phyloP scores from a whole-genome alignment of 495 filamentous ascomycete species.

The Collariella sp. region DNA sequence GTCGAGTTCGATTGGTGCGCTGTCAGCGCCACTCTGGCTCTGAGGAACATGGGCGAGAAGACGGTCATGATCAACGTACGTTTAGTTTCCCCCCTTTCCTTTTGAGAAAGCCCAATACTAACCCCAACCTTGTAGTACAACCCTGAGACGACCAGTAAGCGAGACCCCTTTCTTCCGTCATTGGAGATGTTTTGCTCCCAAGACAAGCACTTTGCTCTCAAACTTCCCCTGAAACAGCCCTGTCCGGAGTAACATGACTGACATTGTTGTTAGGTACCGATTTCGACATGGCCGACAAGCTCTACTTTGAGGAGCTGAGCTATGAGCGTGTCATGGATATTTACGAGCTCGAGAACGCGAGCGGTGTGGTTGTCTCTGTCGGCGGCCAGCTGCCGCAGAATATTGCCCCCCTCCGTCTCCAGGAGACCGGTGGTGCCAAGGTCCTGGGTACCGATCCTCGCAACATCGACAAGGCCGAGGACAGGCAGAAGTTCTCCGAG shows the following conservation, averaged over 20 bases:
- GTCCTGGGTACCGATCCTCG: slow-evolving; percentile 84
- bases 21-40: slow-evolving; percentile 81
- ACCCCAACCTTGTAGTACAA: slow-evolving; percentile 49
- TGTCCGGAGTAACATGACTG: no score
- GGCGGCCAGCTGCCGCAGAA: slow-evolving; percentile 96
- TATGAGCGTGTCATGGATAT: slow-evolving; percentile 99
- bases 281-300: slow-evolving; percentile 86
- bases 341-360: slow-evolving; percentile 82
- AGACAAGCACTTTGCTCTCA: no score
- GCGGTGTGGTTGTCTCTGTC: slow-evolving; percentile 88
- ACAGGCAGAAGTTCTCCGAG: slow-evolving; percentile 95
- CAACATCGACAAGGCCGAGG: slow-evolving; percentile 95
- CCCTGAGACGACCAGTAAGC: no score
- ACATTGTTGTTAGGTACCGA: no score
- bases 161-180: no score
- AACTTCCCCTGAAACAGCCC: no score
- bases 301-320: slow-evolving; percentile 95
- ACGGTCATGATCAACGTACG: slow-evolving; percentile 89
- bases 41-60: slow-evolving; percentile 87
- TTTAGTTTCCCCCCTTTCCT: slow-evolving; percentile 1
- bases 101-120: slow-evolving; percentile 10
- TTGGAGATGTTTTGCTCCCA: no score
- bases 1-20: slow-evolving; percentile 99
- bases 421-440: slow-evolving; percentile 80
- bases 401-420: slow-evolving; percentile 79